Evolutionary conservation across 2,329 filamentous ascomycete species (phyloP), one percentile per base, ranked within the genome.

Genomic region (Emericellopsis atlantica): DNA sequence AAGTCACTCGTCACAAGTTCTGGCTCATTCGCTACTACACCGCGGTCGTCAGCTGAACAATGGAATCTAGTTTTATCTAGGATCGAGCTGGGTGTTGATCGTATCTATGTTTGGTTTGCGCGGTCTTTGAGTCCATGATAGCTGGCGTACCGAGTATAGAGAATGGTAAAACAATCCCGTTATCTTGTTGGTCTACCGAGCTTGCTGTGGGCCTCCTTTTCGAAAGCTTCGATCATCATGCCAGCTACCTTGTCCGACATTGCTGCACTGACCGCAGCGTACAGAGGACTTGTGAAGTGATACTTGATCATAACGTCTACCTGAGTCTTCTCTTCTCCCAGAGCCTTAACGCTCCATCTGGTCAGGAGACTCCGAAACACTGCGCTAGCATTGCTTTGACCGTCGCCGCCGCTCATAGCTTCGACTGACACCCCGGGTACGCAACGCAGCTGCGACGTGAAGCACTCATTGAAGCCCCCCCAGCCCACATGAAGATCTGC

Each of bases 211-310:
- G 92, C 88, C 54, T 84, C 72, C 60, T 76, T 75, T 65, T 95
- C 89, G 66, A 98, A 98, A 1, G 92, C 90, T 58, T 85, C 80
- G 48, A 96, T 84, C 88, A 98, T 95, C 48, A 84, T 70, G 4
- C 78, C 79, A 2, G 87, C 90, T 47, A 95, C 79, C 62, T 85
- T 87, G 26, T 86, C 82, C 48, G 87, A 86, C 21, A 92, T 80
- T 29, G 84, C 81, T 32, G 79, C 73, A 57, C 89, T 92, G 55
- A 95, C 68, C 16, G 84, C 78, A 34, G 79, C 81, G 64, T 95
- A 93, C 43, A 95, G 58, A n/a, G 89, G 86, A 61, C 89, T 96
- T 50, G 77, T 72, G 57, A 98, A 95, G 58, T 81, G 76, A 58
- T 89, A 95, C 46, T 80, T 74, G 50, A 98, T 81, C 43, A 71